Percentiles rank a stretch among this genome's conserved stretches.
Conservation (phyloP, 371 early-diverging fungal genomes). For the Funneliformis caledonium region DNA sequence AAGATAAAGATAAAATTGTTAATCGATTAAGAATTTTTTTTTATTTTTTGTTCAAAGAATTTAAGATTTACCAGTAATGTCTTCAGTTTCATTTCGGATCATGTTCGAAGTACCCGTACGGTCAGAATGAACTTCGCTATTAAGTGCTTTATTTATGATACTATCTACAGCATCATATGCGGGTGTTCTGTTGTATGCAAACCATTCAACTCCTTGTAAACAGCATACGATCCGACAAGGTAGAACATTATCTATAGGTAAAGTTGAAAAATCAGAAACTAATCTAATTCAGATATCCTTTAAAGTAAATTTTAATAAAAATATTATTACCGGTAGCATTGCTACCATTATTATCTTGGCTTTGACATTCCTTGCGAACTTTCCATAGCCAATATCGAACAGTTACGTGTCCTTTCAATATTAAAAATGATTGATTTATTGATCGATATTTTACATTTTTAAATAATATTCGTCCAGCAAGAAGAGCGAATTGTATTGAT, state of each 20-base stretch:
- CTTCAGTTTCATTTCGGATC: neutral
- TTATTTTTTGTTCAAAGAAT: neutral
- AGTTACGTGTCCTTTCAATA: conserved; percentile 80
- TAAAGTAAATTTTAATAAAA: neutral
- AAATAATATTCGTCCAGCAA: conserved; percentile 83
- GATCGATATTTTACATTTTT: conserved; percentile 77
- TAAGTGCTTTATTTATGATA: conserved; percentile 49
- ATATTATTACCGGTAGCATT: conserved; percentile 24
- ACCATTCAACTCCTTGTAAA: conserved; percentile 84
- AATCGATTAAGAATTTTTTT: neutral
- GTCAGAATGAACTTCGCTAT: conserved; percentile 32
- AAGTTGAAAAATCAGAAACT: neutral
- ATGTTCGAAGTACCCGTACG: neutral
- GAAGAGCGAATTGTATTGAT: conserved; percentile 73
- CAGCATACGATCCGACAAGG: conserved; percentile 70
- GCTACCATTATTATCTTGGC: conserved; percentile 42
- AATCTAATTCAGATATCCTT: neutral
- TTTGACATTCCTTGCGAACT: conserved; percentile 58
- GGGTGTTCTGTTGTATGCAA: conserved; percentile 80
- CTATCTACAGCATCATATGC: conserved; percentile 70
- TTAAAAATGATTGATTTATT: conserved; percentile 72
- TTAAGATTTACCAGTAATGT: conserved; percentile 14
- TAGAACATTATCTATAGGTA: conserved; percentile 23
- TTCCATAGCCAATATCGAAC: conserved; percentile 78
- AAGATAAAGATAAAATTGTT: neutral